Evolutionary conservation across 345 rosid species (phyloP).

Genomic region (Streptanthus diversifolius): DNA sequence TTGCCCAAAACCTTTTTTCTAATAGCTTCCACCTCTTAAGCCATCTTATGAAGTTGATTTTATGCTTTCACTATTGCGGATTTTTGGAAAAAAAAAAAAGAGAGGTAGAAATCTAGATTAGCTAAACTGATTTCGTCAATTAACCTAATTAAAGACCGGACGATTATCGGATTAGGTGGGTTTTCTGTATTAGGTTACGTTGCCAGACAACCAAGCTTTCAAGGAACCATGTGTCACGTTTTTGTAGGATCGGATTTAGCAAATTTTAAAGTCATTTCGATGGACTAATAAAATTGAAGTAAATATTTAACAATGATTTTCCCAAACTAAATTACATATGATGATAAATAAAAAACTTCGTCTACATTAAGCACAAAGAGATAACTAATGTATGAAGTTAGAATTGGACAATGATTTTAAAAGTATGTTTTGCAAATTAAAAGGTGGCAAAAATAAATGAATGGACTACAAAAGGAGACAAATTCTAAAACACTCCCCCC

Average conservation of each 20-base stretch:
- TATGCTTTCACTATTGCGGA: neutral
- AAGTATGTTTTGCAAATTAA: neutral
- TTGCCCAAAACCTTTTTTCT: neutral
- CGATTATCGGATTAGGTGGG: neutral
- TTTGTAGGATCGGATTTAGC: neutral
- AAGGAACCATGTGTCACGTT: neutral
- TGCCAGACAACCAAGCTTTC: neutral
- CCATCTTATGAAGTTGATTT: neutral
- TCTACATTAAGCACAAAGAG: neutral
- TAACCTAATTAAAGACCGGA: too few species aligned
- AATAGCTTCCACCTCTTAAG: neutral
- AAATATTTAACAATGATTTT: neutral
- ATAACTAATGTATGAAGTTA: neutral
- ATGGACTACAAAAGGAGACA: conserved; percentile 10
- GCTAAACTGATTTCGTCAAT: too few species aligned
- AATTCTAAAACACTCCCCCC: too few species aligned
- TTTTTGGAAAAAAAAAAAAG: neutral
- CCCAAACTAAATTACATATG: neutral
- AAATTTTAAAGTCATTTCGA: neutral
- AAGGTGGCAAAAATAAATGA: conserved; percentile 5
- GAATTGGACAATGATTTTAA: neutral
- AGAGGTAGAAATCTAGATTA: neutral
- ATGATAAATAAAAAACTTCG: neutral
- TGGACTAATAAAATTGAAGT: neutral
- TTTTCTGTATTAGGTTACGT: neutral